Conservation (phyloP, 768 basidiomycete genomes). For the Clavulina sp. region DNA sequence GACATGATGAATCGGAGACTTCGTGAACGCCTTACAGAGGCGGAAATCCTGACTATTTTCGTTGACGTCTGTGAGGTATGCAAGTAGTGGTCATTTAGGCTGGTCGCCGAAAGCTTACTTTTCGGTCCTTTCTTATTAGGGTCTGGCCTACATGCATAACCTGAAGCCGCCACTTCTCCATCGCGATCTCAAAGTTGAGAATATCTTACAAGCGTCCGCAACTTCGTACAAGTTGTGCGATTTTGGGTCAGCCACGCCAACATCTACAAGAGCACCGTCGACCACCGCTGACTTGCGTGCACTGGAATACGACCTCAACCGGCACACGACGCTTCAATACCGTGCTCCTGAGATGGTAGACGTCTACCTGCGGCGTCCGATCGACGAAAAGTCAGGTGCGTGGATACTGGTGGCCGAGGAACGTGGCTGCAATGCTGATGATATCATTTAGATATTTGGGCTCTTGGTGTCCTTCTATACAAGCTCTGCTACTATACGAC, state of each 20-base stretch:
- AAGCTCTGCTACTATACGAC: slow-evolving; percentile 99
- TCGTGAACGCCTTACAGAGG: slow-evolving; percentile 83
- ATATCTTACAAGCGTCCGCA: slow-evolving; percentile 76
- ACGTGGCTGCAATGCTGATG: background rate
- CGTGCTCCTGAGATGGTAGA: slow-evolving; percentile 99
- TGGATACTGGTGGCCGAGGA: background rate
- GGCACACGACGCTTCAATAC: slow-evolving; percentile 93
- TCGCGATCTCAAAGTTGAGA: slow-evolving; percentile 97
- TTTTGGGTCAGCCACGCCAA: slow-evolving; percentile 81
- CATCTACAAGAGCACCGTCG: slow-evolving; percentile 50
- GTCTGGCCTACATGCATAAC: slow-evolving; percentile 91
- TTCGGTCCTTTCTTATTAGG: slow-evolving; percentile 19
- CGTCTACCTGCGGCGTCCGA: slow-evolving; percentile 58
- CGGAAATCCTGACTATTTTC: slow-evolving; percentile 95
- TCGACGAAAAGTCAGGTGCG: slow-evolving; percentile 66
- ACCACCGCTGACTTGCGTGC: slow-evolving; percentile 70
- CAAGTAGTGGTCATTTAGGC: background rate
- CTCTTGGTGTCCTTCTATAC: slow-evolving; percentile 87
- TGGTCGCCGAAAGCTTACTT: background rate
- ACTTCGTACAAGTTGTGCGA: slow-evolving; percentile 92
- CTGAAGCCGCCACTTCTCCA: slow-evolving; percentile 80
- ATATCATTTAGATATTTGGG: slow-evolving; percentile 66
- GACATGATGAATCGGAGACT: slow-evolving; percentile 99
- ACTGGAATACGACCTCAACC: slow-evolving; percentile 80
- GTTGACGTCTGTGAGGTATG: slow-evolving; percentile 77